Base-by-base conservation (phyloP, 192 early-diverging fungal genomes). In the Thamnidium elegans region DNA sequence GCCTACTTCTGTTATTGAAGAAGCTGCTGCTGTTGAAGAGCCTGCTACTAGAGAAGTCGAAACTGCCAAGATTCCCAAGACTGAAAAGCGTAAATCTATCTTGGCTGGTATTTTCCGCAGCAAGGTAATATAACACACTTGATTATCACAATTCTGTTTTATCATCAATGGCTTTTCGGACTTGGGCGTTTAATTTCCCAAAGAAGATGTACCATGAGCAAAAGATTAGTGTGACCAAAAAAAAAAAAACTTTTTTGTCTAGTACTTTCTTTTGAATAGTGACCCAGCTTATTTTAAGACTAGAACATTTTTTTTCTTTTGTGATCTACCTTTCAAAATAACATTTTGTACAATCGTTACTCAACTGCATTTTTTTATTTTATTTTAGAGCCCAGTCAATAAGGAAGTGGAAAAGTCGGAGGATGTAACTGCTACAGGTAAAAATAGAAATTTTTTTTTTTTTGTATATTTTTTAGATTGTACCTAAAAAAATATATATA, bases 11-110 rank as follows among this genome's bases (percentile, higher is more conserved):
- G 56, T 14, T 2, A 11, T 6, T 4, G 56, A 55, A 6, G 19
- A 56, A 44, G 23, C 58, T 43, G 5, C 50, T 53, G 34, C 58
- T 68, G 56, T 14, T 15, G 21, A 34, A 36, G 34, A 15, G 4
- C 15, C 26, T 17, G 31, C 30, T 23, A 50, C 45, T 23, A 20
- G 14, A 11, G 23, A 44, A 11, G 52, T 36, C 43, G 43, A 70
- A 42, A 50, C 54, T 17, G 4, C 34, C 15, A 32, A 56, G 6
- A 45, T 10, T 21, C 63, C 50, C 6, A 64, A 64, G 15, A 31
- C 32, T 54, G 54, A 63, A 50, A 67, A 67, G 46, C 55, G 66
- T 17, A 67, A 67, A 36, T 67, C 66, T 3, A 63, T 70, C 55
- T 50, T 70, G 7, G 43, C 50, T 48, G 62, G 47, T 39, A 19